A percentile compares a stretch with the other conserved stretches of the same genome.
Conservation (phyloP, 257 asterid species). For the Solanum acaule region DNA sequence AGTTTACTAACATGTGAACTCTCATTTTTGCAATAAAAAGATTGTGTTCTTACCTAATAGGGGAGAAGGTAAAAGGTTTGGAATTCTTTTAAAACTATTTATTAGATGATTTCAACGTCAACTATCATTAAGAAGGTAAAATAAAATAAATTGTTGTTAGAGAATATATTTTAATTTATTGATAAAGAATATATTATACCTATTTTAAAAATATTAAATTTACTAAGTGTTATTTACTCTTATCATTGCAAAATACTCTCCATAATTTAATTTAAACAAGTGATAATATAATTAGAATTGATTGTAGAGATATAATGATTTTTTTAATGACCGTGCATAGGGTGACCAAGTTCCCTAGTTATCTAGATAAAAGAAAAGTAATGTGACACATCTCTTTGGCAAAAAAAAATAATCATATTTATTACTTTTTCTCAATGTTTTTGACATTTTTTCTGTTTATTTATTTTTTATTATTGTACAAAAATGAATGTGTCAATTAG, state of each 20-base stretch:
- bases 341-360: background rate
- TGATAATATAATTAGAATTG: background rate
- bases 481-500: too few relatives aligned
- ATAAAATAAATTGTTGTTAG: background rate
- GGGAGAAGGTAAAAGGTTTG: too few relatives aligned
- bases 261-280: background rate
- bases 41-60: background rate
- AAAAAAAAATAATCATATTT: too few relatives aligned
- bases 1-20: background rate
- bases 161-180: background rate
- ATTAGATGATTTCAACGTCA: background rate
- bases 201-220: background rate
- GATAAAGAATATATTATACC: background rate
- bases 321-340: background rate
- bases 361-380: too few relatives aligned
- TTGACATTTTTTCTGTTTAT: too few relatives aligned
- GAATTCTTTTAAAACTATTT: background rate
- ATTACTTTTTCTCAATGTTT: too few relatives aligned
- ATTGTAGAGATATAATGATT: background rate
- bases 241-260: background rate
- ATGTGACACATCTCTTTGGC: too few relatives aligned
- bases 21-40: background rate
- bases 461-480: too few relatives aligned
- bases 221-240: background rate
- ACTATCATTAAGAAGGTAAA: background rate